These are phyloP conservation scores for Irineochytrium annulatum DNA, from an alignment of 192 early-diverging fungal genomes.

Conservation along the genomic window DNA sequence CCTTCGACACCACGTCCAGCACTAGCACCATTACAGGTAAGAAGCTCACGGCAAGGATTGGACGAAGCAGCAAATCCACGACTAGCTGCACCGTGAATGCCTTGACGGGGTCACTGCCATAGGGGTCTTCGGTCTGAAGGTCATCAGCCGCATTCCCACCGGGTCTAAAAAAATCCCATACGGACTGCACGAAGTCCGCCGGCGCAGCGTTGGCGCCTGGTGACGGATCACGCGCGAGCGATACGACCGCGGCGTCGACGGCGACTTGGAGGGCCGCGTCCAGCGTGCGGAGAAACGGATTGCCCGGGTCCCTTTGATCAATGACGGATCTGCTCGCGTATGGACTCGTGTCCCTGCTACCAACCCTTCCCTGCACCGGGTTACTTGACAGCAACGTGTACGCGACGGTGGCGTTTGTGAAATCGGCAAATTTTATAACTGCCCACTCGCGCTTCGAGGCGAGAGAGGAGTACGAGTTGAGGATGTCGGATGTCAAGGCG, in stretches of 20 bases:
- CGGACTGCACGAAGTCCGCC: too few relatives aligned
- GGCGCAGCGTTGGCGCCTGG: neutral
- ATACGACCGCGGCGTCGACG: conserved; percentile 21
- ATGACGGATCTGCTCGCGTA: neutral
- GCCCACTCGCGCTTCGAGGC: neutral
- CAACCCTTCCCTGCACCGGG: too few relatives aligned
- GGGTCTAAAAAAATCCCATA: conserved; percentile 17
- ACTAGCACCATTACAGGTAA: conserved; percentile 17
- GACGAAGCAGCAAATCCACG: neutral
- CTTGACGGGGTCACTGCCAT: too few relatives aligned
- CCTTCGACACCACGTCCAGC: conserved; percentile 19
- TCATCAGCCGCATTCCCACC: conserved; percentile 9
- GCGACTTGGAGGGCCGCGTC: conserved; percentile 5
- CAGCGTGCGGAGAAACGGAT: neutral
- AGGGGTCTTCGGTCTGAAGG: too few relatives aligned
- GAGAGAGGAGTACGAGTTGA: neutral
- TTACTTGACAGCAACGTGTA: neutral
- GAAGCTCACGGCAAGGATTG: conserved; percentile 8
- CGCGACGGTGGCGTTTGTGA: neutral
- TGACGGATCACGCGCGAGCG: conserved; percentile 4
- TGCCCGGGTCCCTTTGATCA: neutral
- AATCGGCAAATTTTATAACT: neutral
- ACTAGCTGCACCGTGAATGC: too few relatives aligned
- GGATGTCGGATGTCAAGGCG: conserved; percentile 1
- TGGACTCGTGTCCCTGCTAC: too few relatives aligned